Base-by-base conservation (phyloP, 129 eudicot genomes). In the Flaveria ramosissima region DNA sequence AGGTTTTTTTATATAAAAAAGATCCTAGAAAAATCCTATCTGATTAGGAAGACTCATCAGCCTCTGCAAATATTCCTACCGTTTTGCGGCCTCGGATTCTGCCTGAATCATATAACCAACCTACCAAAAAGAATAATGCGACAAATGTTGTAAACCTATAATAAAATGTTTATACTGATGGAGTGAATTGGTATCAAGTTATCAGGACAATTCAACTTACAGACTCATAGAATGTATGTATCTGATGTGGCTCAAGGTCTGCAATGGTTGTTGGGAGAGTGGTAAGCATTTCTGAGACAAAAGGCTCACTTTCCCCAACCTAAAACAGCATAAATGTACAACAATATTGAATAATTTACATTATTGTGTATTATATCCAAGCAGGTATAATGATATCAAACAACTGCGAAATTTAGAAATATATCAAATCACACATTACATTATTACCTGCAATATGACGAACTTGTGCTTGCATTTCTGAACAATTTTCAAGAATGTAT, bases 401-500 rank as follows among this genome's bases (percentile, higher is more conserved):
- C 17, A 48, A 46, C 11, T 17, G 78, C 14, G 7, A 56, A 50
- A 27, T 3, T 43, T 26, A 27, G 19, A 30, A 48, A 15, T 55
- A 50, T 32, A 57, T 36, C 24, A 46, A 72, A 73, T 27, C 48
- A 42, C 23, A 67, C 19, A 42, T 19, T 84, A 86, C 96, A 91
- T 90, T 19, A 68, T 46, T 86, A n/a, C n/a, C n/a, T n/a, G n/a
- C n/a, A n/a, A n/a, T n/a, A n/a, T n/a, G n/a, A n/a, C n/a, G n/a
- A n/a, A n/a, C n/a, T 95, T 95, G n/a, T 97, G 97, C 80, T 85
- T 92, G 94, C 99, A 95, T 83, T 91, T 95, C 76, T 95, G 99
- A 42, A 95, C 99, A 80, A 95, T 95, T 78, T 95, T 95, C 89
- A 95, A 82, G 77, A 95, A 95, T 27, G 99, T 95, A 67, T 95